These are phyloP conservation scores for Thinopyrum elongatum DNA, from an alignment of 176 grass and related monocot species.

Conservation along the genomic window DNA sequence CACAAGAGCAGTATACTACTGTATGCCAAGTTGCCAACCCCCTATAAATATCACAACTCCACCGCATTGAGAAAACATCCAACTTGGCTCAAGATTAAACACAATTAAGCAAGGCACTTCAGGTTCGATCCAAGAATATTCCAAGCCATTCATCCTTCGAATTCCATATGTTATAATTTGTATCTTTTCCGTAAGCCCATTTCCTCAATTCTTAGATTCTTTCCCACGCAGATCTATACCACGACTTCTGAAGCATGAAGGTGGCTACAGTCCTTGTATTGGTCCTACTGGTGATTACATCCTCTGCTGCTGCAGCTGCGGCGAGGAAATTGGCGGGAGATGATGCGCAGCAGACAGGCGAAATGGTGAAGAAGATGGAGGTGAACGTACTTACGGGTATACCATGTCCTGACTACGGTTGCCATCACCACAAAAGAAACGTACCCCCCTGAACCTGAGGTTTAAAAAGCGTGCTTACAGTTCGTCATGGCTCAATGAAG, in stretches of 20 bases:
- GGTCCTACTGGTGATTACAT: not conserved
- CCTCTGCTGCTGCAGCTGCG: not conserved
- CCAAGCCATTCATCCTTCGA: not conserved
- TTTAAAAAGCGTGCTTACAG: too few species aligned
- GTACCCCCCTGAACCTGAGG: too few species aligned
- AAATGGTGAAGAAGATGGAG: not conserved
- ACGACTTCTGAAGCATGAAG: constrained; percentile 8
- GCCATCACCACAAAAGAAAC: too few species aligned
- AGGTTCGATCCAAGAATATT: too few species aligned
- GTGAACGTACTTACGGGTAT: not conserved
- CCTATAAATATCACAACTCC: constrained; percentile 27
- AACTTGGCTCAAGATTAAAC: not conserved
- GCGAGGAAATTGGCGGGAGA: not conserved
- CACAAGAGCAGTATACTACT: not conserved
- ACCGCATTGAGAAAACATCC: not conserved
- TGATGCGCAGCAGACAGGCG: not conserved
- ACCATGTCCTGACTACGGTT: too few species aligned
- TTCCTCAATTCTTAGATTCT: not conserved
- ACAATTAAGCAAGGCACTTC: not conserved
- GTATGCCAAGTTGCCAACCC: too few species aligned
- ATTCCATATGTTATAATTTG: not conserved
- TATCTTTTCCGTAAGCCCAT: not conserved
- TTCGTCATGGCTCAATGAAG: too few species aligned
- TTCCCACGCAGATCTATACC: not conserved
- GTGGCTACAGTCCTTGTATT: not conserved